Base-by-base conservation (phyloP, 2,329 filamentous ascomycete genomes). In the Chaetothyriales sp. region DNA sequence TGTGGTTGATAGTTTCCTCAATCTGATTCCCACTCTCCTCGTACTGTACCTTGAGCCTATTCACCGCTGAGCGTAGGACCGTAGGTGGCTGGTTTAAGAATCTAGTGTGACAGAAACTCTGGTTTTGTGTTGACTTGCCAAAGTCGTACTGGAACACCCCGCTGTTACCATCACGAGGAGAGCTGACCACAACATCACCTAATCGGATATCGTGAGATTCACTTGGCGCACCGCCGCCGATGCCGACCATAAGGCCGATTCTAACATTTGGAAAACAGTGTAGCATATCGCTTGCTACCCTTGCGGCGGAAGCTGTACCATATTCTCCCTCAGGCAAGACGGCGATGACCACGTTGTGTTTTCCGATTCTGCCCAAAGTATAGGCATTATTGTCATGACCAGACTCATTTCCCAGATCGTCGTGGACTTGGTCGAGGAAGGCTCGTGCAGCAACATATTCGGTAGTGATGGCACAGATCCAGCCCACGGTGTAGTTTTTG, bases 351-450 rank as follows among this genome's bases (percentile, higher is more conserved):
- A 65, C 60, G 18, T 65, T 64, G 43, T 66, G 62, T 4, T 56
- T 48, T 1, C 56, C 55, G 48, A 66, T 61, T n/a, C 43, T 58
- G 1, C 66, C 66, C 7, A 64, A 48, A 0, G 54, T 61, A 29
- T 67, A 68, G n/a, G 60, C 49, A 47, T 66, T 67, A 18, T 60
- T 52, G 47, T 64, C 59, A 44, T 57, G 47, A 19, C 44, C 46
- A 5, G 56, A 48, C 0, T 61, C 62, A 48, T 72, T 65, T 29
- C 61, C n/a, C n/a, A n/a, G n/a, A n/a, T n/a, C n/a, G n/a, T n/a
- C n/a, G n/a, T n/a, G n/a, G n/a, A n/a, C 54, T 52, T 72, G 65
- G 48, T 74, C 70, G 1, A 74, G 66, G 22, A 72, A 66, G 0
- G 48, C 58, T 28, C 60, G 57, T 3, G 70, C 70, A 3, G 70